phyloP scores from a whole-genome alignment of 176 grass and related monocot genomes.

The Juncus inflexus region DNA sequence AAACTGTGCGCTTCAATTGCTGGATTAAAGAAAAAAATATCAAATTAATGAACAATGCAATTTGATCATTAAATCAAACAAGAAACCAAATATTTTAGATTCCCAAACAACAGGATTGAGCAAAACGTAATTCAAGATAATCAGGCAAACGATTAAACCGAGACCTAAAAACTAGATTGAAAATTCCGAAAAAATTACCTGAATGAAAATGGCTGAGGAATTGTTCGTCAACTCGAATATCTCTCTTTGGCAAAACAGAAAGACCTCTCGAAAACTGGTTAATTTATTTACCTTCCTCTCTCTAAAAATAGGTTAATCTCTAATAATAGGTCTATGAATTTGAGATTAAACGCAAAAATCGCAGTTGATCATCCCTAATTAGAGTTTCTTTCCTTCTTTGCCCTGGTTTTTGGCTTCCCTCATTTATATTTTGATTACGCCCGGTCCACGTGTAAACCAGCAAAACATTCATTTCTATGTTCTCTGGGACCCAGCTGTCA shows the following conservation, averaged over 20 bases:
- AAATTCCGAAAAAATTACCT: slow-evolving; percentile 6
- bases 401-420: too few relatives aligned
- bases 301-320: background rate
- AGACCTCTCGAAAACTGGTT: slow-evolving; percentile 1
- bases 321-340: too few relatives aligned
- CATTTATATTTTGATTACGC: too few relatives aligned
- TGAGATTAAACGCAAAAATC: too few relatives aligned
- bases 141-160: slow-evolving; percentile 3
- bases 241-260: background rate
- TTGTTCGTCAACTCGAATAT: background rate
- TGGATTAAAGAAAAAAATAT: slow-evolving; percentile 26
- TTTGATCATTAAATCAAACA: slow-evolving; percentile 4
- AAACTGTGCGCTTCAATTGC: slow-evolving; percentile 5
- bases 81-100: slow-evolving; percentile 16
- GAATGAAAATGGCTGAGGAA: slow-evolving; percentile 11
- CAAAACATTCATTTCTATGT: too few relatives aligned
- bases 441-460: too few relatives aligned
- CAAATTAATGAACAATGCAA: background rate
- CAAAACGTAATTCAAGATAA: slow-evolving; percentile 9
- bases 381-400: too few relatives aligned
- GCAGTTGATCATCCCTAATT: too few relatives aligned
- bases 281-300: slow-evolving; percentile 16
- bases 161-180: slow-evolving; percentile 1
- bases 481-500: too few relatives aligned
- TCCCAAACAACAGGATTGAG: slow-evolving; percentile 6